Evolutionary conservation across 2,329 filamentous ascomycete species (phyloP).

Genomic region (Thelonectria blattea): DNA sequence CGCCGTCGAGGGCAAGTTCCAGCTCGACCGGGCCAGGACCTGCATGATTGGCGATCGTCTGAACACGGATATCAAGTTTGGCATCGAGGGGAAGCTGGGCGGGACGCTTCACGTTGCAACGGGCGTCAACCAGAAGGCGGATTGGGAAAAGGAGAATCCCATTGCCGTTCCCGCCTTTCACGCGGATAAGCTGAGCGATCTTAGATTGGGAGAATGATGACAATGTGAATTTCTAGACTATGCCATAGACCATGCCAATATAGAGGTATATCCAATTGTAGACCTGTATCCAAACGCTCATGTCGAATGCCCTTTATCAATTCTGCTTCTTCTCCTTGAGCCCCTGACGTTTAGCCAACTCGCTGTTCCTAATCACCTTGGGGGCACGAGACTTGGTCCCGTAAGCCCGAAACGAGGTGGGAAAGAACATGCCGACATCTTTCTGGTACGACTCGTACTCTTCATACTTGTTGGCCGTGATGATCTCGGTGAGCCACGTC

Average conservation of each 20-base stretch:
- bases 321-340: slow-evolving; percentile 47
- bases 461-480: slow-evolving; percentile 82
- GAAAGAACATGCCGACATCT: slow-evolving; percentile 83
- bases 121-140: slow-evolving; percentile 84
- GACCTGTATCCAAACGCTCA: neutral
- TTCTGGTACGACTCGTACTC: slow-evolving; percentile 87
- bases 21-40: slow-evolving; percentile 80
- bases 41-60: slow-evolving; percentile 97
- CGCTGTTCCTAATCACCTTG: slow-evolving; percentile 58
- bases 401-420: slow-evolving; percentile 57
- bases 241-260: neutral
- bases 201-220: slow-evolving; percentile 49
- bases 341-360: slow-evolving; percentile 53
- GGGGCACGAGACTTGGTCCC: slow-evolving; percentile 45
- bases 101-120: slow-evolving; percentile 92
- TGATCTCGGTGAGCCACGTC: slow-evolving; percentile 83
- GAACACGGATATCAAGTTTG: slow-evolving; percentile 96
- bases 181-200: slow-evolving; percentile 82
- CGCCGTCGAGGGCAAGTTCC: slow-evolving; percentile 94
- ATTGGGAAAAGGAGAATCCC: slow-evolving; percentile 75
- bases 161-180: slow-evolving; percentile 80
- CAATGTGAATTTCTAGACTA: slow-evolving; percentile 30
- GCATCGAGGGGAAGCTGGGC: slow-evolving; percentile 86
- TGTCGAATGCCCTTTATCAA: slow-evolving; percentile 1
- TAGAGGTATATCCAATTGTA: no score